These are phyloP conservation scores for Magnaporthiopsis rhizophila DNA, from an alignment of 2,329 filamentous ascomycete species.

Conservation along the genomic window DNA sequence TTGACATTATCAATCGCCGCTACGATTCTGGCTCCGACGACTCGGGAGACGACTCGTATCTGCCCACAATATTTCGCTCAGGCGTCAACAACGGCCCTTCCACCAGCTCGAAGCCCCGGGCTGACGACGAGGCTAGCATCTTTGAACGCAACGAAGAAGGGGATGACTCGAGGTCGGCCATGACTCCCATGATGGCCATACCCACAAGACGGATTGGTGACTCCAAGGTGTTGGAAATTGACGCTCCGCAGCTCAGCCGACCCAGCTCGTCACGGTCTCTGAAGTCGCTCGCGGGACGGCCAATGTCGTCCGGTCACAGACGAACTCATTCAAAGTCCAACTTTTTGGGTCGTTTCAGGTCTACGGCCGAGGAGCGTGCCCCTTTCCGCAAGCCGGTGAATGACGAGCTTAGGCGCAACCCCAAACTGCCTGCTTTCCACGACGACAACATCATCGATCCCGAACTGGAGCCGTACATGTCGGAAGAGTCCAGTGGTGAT, in stretches of 20 bases:
- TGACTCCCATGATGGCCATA: conserved; percentile 65
- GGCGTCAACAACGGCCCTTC: conserved; percentile 30
- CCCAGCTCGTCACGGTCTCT: conserved; percentile 90
- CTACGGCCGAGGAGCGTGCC: conserved; percentile 67
- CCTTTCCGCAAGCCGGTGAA: conserved; percentile 72
- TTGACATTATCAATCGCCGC: conserved; percentile 82
- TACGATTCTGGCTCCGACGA: conserved; percentile 85
- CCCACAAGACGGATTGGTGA: conserved; percentile 60
- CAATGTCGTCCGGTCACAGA: conserved; percentile 73
- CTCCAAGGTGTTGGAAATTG: conserved; percentile 85
- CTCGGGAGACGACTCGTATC: conserved; percentile 67
- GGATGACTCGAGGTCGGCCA: conserved; percentile 45
- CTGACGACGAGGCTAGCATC: conserved; percentile 32
- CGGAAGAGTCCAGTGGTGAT: conserved; percentile 88
- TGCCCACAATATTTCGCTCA: conserved; percentile 55
- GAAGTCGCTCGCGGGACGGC: conserved; percentile 61
- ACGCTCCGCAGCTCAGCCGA: conserved; percentile 72
- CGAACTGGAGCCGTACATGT: conserved; percentile 90
- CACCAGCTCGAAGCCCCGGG: conserved; percentile 24
- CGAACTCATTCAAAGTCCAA: conserved; percentile 85
- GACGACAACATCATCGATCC: conserved; percentile 98
- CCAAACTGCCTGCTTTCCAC: conserved; percentile 82
- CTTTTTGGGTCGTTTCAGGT: conserved; percentile 67
- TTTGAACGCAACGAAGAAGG: conserved; percentile 33
- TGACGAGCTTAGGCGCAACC: conserved; percentile 57